These are phyloP conservation scores for Metschnikowia amazonensis DNA, from an alignment of 805 yeast genomes.

Conservation along the genomic window DNA sequence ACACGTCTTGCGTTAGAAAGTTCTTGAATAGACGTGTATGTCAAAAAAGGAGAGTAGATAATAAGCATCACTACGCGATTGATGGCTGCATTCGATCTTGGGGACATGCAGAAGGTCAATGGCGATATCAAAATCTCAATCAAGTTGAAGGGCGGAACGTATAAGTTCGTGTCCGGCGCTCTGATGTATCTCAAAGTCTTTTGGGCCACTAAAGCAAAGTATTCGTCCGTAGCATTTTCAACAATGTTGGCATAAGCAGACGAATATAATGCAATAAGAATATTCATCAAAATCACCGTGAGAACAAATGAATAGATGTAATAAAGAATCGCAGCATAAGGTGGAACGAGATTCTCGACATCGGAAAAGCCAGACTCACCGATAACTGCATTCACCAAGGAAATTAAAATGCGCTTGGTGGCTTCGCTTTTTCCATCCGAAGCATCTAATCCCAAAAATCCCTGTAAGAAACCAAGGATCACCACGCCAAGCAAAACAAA, in stretches of 20 bases:
- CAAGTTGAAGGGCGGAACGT: conserved; percentile 80
- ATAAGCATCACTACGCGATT: conserved; percentile 58
- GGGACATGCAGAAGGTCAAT: conserved; percentile 32
- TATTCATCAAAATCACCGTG: conserved; percentile 71
- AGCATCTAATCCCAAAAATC: conserved; percentile 80
- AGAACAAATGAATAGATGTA: conserved; percentile 75
- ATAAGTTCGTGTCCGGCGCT: conserved; percentile 84
- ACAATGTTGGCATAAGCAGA: conserved; percentile 79
- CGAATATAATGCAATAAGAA: conserved; percentile 79
- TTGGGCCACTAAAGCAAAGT: conserved; percentile 77
- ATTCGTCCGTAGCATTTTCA: conserved; percentile 80
- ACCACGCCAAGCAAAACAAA: conserved; percentile 69
- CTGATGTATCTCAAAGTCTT: conserved; percentile 80
- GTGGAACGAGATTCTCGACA: conserved; percentile 72
- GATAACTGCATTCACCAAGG: conserved; percentile 66
- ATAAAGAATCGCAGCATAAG: conserved; percentile 77
- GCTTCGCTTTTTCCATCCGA: conserved; percentile 83
- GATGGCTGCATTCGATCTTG: conserved; percentile 32
- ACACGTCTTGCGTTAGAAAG: conserved; percentile 65
- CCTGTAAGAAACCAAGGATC: conserved; percentile 79
- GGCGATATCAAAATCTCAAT: conserved; percentile 50
- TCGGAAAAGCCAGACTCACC: conserved; percentile 72
- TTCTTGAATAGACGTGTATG: conserved; percentile 61
- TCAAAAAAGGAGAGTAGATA: conserved; percentile 64
- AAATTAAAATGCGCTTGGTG: conserved; percentile 57